phyloP scores from a whole-genome alignment of 805 yeast genomes.

The Cyberlindnera japonica region DNA sequence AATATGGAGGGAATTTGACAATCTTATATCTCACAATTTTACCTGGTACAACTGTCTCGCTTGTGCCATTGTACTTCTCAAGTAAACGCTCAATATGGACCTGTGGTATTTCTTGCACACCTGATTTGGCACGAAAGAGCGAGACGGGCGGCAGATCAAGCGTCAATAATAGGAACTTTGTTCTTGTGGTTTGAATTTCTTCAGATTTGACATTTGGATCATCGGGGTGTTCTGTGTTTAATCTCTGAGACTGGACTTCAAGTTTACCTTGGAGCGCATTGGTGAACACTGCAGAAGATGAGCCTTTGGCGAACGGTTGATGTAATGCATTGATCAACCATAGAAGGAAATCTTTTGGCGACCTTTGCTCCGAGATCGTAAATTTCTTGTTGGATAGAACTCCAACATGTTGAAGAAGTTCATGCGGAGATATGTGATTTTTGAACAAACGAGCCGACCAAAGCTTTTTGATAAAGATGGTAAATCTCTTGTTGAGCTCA shows the following conservation, averaged over 20 bases:
- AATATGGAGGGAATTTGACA: conserved; percentile 44
- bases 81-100: conserved; percentile 43
- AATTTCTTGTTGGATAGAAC: conserved; percentile 41
- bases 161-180: conserved; percentile 50
- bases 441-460: conserved; percentile 63
- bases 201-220: conserved; percentile 3
- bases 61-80: conserved; percentile 34
- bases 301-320: conserved; percentile 20
- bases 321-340: conserved; percentile 57
- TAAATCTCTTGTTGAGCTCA: conserved; percentile 42
- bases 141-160: conserved; percentile 60
- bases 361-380: conserved; percentile 35
- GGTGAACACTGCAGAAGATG: conserved; percentile 28
- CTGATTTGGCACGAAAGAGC: conserved; percentile 46
- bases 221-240: conserved; percentile 5
- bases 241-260: conserved; percentile 16
- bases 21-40: conserved; percentile 38
- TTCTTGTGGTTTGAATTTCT: not conserved
- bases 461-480: conserved; percentile 48
- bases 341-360: conserved; percentile 54
- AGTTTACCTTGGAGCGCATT: conserved; percentile 54
- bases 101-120: conserved; percentile 49
- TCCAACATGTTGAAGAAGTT: conserved; percentile 49
- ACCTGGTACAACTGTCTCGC: conserved; percentile 32
- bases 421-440: conserved; percentile 65